A percentile compares a stretch with the other conserved stretches of the same genome.
phyloP scores from a whole-genome alignment of 192 early-diverging fungal genomes.

The Jimgerdemannia flammicorona region DNA sequence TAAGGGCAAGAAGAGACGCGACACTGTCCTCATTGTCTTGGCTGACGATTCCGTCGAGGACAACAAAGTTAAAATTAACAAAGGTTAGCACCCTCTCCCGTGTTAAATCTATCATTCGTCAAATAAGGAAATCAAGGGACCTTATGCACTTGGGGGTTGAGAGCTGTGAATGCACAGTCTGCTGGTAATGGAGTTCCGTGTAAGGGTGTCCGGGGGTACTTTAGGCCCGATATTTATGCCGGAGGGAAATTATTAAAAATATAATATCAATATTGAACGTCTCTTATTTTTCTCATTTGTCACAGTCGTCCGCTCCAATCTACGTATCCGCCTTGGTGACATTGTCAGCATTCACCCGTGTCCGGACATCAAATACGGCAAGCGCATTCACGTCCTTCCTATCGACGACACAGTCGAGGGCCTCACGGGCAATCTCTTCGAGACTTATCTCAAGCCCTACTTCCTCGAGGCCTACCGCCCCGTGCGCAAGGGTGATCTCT shows the following conservation, averaged over 20 bases:
- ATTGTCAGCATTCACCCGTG: conserved; percentile 93
- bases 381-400: conserved; percentile 94
- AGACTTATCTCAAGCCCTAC: conserved; percentile 97
- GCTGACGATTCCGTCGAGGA: conserved; percentile 90
- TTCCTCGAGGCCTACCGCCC: conserved; percentile 98
- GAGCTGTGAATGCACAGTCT: too few relatives aligned
- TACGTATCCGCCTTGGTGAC: conserved; percentile 94
- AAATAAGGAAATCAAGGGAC: neutral
- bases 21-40: conserved; percentile 94
- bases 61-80: conserved; percentile 79
- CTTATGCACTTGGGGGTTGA: neutral
- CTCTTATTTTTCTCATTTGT: conserved; percentile 1
- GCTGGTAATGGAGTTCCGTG: neutral
- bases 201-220: neutral
- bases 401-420: conserved; percentile 99
- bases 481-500: conserved; percentile 91
- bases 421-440: conserved; percentile 95
- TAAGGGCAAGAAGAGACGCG: conserved; percentile 97
- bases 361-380: conserved; percentile 96
- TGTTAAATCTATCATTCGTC: conserved; percentile 18
- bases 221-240: neutral
- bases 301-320: conserved; percentile 88
- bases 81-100: conserved; percentile 58
- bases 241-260: neutral
- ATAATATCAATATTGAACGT: neutral